A percentile compares a stretch with the other conserved stretches of the same genome.
These are phyloP conservation scores for Oemleria cerasiformis DNA, from an alignment of 306 rosid genomes.

Conservation along the genomic window DNA sequence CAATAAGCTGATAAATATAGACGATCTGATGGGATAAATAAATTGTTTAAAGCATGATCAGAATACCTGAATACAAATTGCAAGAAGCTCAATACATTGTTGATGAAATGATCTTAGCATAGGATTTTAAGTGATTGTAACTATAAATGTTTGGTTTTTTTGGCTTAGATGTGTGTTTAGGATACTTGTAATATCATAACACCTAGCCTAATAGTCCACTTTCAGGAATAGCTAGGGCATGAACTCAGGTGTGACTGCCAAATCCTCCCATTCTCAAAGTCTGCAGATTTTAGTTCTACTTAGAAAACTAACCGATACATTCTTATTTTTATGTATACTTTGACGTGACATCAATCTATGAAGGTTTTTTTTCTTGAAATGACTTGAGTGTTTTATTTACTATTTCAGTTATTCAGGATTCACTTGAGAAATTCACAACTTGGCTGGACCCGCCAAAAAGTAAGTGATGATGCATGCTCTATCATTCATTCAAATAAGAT, in stretches of 20 bases:
- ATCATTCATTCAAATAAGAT: background rate
- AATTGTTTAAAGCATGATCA: background rate
- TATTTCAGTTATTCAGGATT: conserved; percentile 66
- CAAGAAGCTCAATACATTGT: background rate
- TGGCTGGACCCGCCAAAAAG: conserved; percentile 96
- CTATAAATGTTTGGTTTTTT: background rate
- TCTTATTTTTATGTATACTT: background rate
- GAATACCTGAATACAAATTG: background rate
- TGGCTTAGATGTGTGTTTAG: background rate
- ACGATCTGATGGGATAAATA: background rate
- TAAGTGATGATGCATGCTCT: conserved; percentile 35
- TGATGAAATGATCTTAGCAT: background rate
- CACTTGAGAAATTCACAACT: conserved; percentile 55
- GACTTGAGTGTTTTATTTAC: conserved; percentile 20
- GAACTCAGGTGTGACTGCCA: background rate
- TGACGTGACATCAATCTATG: background rate
- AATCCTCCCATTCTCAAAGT: background rate
- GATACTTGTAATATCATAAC: background rate
- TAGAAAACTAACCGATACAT: background rate
- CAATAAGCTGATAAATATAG: background rate
- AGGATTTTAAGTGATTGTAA: background rate
- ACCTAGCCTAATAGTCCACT: background rate
- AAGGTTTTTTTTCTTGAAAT: conserved; percentile 23
- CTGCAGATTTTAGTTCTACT: no score
- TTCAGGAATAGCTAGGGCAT: conserved; percentile 1